Evolutionary conservation across 768 basidiomycete genomes (phyloP), one percentile per base, ranked within the genome.

Genomic region (Cystofilobasidium ferigula): DNA sequence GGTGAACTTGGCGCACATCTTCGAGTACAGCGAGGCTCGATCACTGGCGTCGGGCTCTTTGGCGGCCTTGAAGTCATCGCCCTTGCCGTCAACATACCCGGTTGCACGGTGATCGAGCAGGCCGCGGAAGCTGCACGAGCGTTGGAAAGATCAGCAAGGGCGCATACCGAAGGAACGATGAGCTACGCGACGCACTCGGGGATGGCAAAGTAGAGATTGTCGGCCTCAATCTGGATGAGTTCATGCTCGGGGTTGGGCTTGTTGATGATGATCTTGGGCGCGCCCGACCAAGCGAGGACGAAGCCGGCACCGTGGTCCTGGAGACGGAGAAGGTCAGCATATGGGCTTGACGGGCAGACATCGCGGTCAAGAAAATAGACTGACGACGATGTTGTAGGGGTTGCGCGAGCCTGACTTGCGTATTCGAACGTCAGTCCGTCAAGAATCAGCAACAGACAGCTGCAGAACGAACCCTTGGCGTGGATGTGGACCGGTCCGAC

Each of bases 211-310:
- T 86, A 75, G 82, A 92, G 87, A 7, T 82, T 80, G 36, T 90
- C 84, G 70, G 89, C 88, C 56, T 79, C 79, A 36, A 95, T 82
- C 78, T 97, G 91, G 34, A 92, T 80, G 28, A 91, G 77, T 73
- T 97, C 92, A 48, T 78, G 78, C 69, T 89, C 83, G 26, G 79
- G 77, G 72, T 92, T 91, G 57, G 79, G 79, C 63, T 84, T 81
- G 20, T 84, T 87, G 61, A 95, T 82, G 1, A 81, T 78, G 54
- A 93, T 77, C 57, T 81, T 81, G 6, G 90, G 84, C 71, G 82
- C 80, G 61, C 89, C 89, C 72, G 82, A 80, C 87, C 88, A 95
- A 45, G 85, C 84, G 20, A 94, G 79, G 12, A 85, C 86, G 73
- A 95, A 93, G 1, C 93, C 93, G 35, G 91, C 86, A 2, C 91